Evolutionary conservation across 345 rosid species (phyloP).

Genomic region (Aquilaria malaccensis): DNA sequence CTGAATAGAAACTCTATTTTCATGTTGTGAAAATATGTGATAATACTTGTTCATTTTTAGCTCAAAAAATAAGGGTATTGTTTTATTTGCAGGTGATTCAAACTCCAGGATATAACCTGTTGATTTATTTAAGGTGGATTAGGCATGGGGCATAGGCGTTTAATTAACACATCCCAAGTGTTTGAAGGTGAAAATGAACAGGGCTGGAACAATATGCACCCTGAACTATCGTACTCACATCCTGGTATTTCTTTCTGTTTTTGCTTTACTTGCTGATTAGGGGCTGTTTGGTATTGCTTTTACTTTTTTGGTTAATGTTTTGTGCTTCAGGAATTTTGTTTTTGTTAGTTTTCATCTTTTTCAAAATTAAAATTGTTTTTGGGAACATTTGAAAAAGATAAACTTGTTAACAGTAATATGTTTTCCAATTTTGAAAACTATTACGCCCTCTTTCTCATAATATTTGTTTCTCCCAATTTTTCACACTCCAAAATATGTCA

Average conservation of each 20-base stretch:
- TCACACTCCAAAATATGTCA: too few species aligned
- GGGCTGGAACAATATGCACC: constrained; percentile 54
- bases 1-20: background rate
- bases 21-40: background rate
- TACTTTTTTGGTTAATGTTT: background rate
- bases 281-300: constrained; percentile 6
- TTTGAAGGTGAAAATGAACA: constrained; percentile 59
- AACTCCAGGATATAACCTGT: constrained; percentile 12
- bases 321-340: too few species aligned
- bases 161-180: constrained; percentile 40
- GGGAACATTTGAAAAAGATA: too few species aligned
- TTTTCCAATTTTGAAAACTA: too few species aligned
- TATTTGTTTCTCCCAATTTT: too few species aligned
- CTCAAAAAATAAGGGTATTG: constrained; percentile 8
- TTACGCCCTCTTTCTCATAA: too few species aligned
- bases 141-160: constrained; percentile 65
- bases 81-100: constrained; percentile 34
- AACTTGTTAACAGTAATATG: too few species aligned
- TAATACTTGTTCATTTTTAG: constrained; percentile 7
- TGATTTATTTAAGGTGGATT: constrained; percentile 4
- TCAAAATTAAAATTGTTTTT: too few species aligned
- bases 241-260: constrained; percentile 27
- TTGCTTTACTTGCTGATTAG: too few species aligned
- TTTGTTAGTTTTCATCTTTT: too few species aligned
- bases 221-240: constrained; percentile 47